Evolutionary conservation across 2,329 filamentous ascomycete species (phyloP).

Genomic region (Neofusicoccum parvum): DNA sequence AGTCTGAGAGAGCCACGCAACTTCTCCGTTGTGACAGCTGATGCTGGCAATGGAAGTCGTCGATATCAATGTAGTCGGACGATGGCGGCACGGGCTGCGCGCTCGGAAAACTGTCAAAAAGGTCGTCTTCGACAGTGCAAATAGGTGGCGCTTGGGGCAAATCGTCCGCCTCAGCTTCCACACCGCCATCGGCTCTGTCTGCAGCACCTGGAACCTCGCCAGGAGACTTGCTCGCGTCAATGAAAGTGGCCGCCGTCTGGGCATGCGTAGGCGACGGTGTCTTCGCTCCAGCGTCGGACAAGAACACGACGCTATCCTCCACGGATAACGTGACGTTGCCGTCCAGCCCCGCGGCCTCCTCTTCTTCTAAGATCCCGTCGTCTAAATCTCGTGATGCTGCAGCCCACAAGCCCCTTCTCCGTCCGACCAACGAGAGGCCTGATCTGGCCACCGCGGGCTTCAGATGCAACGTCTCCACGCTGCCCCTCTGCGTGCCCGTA

Average conservation of each 20-base stretch:
- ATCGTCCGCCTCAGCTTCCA: not conserved
- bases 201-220: not conserved
- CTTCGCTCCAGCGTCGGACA: not conserved
- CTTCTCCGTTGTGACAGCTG: not conserved
- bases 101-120: not conserved
- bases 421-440: not conserved
- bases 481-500: not conserved
- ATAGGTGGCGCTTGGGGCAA: not conserved
- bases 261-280: not conserved
- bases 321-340: not conserved
- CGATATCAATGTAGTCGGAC: constrained; percentile 17
- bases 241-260: not conserved
- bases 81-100: not conserved
- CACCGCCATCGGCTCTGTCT: not conserved
- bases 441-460: not conserved
- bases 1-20: not conserved
- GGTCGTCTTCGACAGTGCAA: not conserved
- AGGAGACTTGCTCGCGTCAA: not conserved
- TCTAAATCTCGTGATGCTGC: constrained; percentile 37
- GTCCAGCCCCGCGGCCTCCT: too few species aligned
- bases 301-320: not conserved
- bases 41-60: not conserved
- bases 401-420: constrained; percentile 34
- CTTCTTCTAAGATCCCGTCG: constrained; percentile 33
- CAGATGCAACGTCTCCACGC: not conserved